phyloP scores from a whole-genome alignment of 768 basidiomycete genomes.

The Pleurotus sapidus region DNA sequence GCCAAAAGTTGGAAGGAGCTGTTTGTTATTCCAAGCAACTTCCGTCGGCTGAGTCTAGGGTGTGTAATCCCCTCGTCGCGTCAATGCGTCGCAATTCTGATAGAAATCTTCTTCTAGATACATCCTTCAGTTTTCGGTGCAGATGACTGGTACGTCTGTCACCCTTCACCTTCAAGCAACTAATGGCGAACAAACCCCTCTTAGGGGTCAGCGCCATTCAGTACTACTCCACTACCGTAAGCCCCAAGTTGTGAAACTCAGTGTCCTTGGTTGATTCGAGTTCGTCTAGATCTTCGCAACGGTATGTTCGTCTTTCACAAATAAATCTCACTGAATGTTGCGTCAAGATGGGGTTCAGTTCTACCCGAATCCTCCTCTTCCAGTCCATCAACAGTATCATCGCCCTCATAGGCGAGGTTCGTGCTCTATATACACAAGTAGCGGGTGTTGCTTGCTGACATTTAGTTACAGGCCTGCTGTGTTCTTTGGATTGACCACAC shows the following conservation, averaged over 20 bases:
- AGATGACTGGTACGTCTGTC: constrained; percentile 49
- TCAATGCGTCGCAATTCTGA: constrained; percentile 12
- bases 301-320: constrained; percentile 16
- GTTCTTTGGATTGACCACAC: constrained; percentile 42
- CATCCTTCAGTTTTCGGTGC: constrained; percentile 53
- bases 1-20: constrained; percentile 33
- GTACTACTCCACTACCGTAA: constrained; percentile 45
- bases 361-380: constrained; percentile 44
- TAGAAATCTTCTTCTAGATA: constrained; percentile 21
- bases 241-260: constrained; percentile 2
- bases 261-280: background rate
- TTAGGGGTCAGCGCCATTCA: constrained; percentile 50
- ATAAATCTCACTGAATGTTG: background rate
- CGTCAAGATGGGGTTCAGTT: constrained; percentile 40
- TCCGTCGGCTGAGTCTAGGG: constrained; percentile 44
- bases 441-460: background rate
- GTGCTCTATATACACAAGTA: constrained; percentile 2
- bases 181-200: too few species aligned
- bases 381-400: constrained; percentile 55
- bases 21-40: constrained; percentile 39
- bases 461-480: constrained; percentile 27
- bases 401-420: constrained; percentile 44
- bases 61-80: constrained; percentile 17
- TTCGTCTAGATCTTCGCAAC: constrained; percentile 31
- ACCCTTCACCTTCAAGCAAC: too few species aligned